These are phyloP conservation scores for Irpex rosettiformis DNA, from an alignment of 1,284 basidiomycete species.

Conservation along the genomic window DNA sequence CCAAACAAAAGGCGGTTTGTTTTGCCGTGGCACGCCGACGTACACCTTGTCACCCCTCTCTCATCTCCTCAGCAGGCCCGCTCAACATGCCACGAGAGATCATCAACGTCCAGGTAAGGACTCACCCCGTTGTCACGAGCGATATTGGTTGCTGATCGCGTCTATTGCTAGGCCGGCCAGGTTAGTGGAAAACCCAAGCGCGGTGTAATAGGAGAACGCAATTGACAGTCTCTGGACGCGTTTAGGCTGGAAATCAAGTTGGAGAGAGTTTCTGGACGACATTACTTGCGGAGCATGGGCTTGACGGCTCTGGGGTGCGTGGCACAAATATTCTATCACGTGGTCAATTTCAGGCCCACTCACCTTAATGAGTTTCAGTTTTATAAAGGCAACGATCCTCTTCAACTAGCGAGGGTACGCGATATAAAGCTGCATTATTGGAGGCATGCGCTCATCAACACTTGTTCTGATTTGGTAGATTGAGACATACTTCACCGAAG, in stretches of 20 bases:
- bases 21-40: neutral
- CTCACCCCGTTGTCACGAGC: neutral
- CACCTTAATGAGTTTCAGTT: slow-evolving; percentile 27
- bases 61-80: slow-evolving; percentile 5
- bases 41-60: slow-evolving; percentile 5
- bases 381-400: slow-evolving; percentile 46
- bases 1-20: slow-evolving; percentile 5
- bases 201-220: neutral
- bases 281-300: slow-evolving; percentile 78
- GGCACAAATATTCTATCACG: slow-evolving; percentile 1
- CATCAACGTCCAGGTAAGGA: slow-evolving; percentile 58
- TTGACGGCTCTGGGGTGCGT: slow-evolving; percentile 67
- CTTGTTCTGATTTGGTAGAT: slow-evolving; percentile 44
- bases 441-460: too few species aligned
- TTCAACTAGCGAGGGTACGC: slow-evolving; percentile 44
- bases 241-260: slow-evolving; percentile 70
- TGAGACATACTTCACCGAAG: slow-evolving; percentile 71
- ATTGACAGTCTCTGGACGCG: neutral
- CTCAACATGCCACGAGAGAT: slow-evolving; percentile 50
- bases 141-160: slow-evolving; percentile 7
- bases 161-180: slow-evolving; percentile 50
- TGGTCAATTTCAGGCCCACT: slow-evolving; percentile 6
- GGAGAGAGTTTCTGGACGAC: slow-evolving; percentile 78
- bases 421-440: too few species aligned
- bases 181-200: slow-evolving; percentile 36